Percentiles rank a stretch among this genome's conserved stretches.
These are phyloP conservation scores for Boletus subcaerulescens DNA, from an alignment of 768 basidiomycete species.

Conservation along the genomic window DNA sequence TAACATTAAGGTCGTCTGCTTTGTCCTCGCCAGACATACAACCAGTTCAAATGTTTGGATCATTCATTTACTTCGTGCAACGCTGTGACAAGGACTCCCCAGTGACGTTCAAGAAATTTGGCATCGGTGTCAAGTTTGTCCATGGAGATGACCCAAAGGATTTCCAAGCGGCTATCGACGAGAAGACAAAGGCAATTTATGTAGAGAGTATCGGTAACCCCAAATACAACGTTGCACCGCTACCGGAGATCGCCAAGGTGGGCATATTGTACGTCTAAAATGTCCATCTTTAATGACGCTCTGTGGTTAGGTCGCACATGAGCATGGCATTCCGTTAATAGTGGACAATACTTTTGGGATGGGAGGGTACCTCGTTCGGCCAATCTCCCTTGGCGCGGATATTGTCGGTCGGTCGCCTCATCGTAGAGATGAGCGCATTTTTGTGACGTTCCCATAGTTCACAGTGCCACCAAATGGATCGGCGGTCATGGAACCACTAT, in stretches of 20 bases:
- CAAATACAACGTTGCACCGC: conserved; percentile 50
- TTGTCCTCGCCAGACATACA: conserved; percentile 46
- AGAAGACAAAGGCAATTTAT: conserved; percentile 56
- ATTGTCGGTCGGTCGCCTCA: conserved; percentile 40
- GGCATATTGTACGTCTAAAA: not conserved
- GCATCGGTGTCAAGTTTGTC: conserved; percentile 56
- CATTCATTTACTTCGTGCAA: not conserved
- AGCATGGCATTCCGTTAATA: conserved; percentile 56
- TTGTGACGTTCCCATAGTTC: conserved; percentile 31
- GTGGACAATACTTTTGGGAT: conserved; percentile 67
- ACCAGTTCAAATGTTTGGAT: conserved; percentile 55
- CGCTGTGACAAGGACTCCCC: not conserved
- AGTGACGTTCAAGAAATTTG: conserved; percentile 56
- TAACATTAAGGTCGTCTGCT: not conserved
- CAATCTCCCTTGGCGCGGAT: conserved; percentile 57
- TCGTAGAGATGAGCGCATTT: not conserved
- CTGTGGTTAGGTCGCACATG: conserved; percentile 51
- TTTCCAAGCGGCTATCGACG: conserved; percentile 54
- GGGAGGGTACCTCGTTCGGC: conserved; percentile 54
- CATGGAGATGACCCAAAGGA: conserved; percentile 41
- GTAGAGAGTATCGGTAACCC: conserved; percentile 66
- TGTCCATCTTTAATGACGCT: not conserved
- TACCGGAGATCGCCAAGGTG: conserved; percentile 56
- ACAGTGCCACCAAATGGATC: conserved; percentile 68
- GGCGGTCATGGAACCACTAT: conserved; percentile 67